Evolutionary conservation across 768 basidiomycete genomes (phyloP).

Genomic region (Auricularia sp.): DNA sequence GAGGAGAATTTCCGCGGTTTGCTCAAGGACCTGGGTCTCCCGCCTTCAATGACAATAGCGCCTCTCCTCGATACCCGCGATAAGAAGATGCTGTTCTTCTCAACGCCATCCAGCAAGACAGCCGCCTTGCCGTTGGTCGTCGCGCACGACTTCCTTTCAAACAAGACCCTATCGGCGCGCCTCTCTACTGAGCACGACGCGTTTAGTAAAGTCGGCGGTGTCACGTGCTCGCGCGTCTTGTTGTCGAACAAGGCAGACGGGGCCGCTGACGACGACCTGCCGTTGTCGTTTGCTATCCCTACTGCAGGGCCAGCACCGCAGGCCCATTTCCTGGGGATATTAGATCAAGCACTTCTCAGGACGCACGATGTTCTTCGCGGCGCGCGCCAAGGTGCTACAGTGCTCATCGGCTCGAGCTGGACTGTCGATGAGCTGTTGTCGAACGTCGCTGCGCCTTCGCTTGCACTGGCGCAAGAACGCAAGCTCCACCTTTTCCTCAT

Average conservation of each 20-base stretch:
- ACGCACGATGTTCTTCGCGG: conserved; percentile 62
- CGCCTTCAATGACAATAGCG: conserved; percentile 14
- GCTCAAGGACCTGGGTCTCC: conserved; percentile 10
- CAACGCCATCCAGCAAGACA: conserved; percentile 45
- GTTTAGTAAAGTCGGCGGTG: conserved; percentile 62
- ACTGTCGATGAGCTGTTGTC: conserved; percentile 58
- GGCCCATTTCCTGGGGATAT: conserved; percentile 62
- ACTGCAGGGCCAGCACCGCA: conserved; percentile 30
- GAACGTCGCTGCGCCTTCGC: conserved; percentile 48
- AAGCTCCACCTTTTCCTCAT: conserved; percentile 50
- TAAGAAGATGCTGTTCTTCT: conserved; percentile 53
- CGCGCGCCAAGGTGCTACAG: conserved; percentile 54
- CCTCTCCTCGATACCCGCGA: conserved; percentile 17
- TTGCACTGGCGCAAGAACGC: conserved; percentile 39
- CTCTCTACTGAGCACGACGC: conserved; percentile 64
- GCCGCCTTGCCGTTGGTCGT: conserved; percentile 39
- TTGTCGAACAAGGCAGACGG: conserved; percentile 37
- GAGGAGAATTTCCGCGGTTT: neutral
- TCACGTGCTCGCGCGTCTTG: conserved; percentile 60
- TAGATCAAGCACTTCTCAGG: conserved; percentile 71
- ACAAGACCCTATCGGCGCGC: conserved; percentile 41
- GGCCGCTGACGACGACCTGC: conserved; percentile 29
- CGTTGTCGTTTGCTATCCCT: conserved; percentile 49
- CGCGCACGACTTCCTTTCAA: conserved; percentile 42
- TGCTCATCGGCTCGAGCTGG: conserved; percentile 74